Conservation (phyloP, 2,329 filamentous ascomycete genomes). For the Fusarium scirpi region DNA sequence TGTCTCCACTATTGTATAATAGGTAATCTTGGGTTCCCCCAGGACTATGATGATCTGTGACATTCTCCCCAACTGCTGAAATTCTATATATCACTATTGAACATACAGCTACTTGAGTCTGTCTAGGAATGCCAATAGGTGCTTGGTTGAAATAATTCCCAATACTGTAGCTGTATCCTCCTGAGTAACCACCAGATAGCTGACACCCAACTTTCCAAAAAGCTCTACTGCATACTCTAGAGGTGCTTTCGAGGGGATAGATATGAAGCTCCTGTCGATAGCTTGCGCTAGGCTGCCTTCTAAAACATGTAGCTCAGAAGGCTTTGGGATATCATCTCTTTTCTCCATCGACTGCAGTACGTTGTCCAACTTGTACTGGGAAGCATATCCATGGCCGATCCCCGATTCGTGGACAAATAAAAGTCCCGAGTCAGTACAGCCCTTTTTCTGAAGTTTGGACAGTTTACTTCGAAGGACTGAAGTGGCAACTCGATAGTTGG, state of each 20-base stretch:
- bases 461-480: conserved; percentile 8
- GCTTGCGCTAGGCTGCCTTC: not conserved
- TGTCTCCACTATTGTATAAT: not conserved
- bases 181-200: conserved; percentile 8
- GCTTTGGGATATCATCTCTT: not conserved
- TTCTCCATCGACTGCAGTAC: not conserved
- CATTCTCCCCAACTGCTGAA: fast-evolving
- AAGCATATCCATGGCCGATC: conserved; percentile 6
- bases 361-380: conserved; percentile 4
- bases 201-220: conserved; percentile 12
- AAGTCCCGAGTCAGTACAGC: conserved; percentile 12
- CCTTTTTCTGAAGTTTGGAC: not conserved
- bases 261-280: conserved; percentile 12
- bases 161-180: conserved; percentile 16
- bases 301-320: conserved; percentile 3
- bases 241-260: conserved; percentile 5
- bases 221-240: conserved; percentile 29
- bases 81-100: too few species aligned
- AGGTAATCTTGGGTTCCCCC: too few species aligned
- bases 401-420: conserved; percentile 9
- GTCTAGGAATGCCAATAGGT: not conserved
- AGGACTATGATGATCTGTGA: too few species aligned
- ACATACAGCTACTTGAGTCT: too few species aligned
- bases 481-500: not conserved
- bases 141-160: conserved; percentile 6